Evolutionary conservation across 331 rosid species (phyloP).

Genomic region (Telfairia occidentalis): DNA sequence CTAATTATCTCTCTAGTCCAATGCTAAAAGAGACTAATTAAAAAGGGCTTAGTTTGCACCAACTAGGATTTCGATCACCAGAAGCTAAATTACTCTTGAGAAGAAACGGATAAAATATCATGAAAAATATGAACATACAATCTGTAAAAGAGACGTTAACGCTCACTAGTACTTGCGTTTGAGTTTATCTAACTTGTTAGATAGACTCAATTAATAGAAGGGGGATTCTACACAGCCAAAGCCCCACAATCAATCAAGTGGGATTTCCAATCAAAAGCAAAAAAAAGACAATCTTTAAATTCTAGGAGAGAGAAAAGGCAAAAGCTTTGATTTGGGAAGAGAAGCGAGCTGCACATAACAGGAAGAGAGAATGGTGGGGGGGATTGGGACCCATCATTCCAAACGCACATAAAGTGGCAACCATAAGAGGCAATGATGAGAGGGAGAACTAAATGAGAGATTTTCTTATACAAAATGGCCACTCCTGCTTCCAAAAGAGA

Average conservation of each 20-base stretch:
- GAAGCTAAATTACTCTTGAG: too few species aligned
- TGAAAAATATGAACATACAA: too few species aligned
- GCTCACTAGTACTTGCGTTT: too few species aligned
- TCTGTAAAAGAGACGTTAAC: too few species aligned
- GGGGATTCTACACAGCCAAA: too few species aligned
- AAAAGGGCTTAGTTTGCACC: too few species aligned
- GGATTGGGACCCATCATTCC: constrained; percentile 5
- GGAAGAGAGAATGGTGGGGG: neutral
- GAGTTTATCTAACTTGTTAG: too few species aligned
- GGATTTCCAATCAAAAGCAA: neutral
- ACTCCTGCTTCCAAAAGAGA: constrained; percentile 1
- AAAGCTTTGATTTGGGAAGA: neutral
- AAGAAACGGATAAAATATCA: too few species aligned
- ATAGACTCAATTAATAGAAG: too few species aligned
- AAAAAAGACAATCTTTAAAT: neutral
- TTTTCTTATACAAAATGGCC: neutral
- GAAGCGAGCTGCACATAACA: neutral
- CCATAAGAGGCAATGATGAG: constrained; percentile 4
- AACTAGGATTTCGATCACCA: too few species aligned
- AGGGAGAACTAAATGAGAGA: neutral
- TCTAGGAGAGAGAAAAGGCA: neutral
- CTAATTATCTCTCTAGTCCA: too few species aligned
- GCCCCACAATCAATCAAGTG: constrained; percentile 13
- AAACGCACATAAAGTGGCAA: neutral
- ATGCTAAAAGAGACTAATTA: too few species aligned